Percentiles rank a stretch among this genome's conserved stretches.
These are phyloP conservation scores for Penicillium sp. DNA, from an alignment of 2,329 filamentous ascomycete species.

Conservation along the genomic window DNA sequence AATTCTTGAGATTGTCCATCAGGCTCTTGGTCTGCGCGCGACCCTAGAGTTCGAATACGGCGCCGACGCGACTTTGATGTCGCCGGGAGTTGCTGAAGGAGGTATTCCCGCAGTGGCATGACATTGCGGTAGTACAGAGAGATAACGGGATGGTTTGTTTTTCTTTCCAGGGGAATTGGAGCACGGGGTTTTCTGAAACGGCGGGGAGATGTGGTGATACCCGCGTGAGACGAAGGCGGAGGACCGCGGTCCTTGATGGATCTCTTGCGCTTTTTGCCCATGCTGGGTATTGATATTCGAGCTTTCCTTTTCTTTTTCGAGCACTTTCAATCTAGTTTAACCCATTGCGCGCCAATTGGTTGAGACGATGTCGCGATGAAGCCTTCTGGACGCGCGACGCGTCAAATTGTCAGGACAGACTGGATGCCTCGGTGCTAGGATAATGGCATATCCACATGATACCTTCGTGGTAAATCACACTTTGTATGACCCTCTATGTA, in stretches of 20 bases:
- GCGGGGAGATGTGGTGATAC: constrained; percentile 23
- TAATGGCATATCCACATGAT: background rate
- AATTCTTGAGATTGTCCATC: constrained; percentile 34
- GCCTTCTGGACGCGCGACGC: constrained; percentile 5
- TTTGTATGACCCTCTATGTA: background rate
- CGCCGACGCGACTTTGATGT: constrained; percentile 57
- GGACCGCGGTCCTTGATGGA: constrained; percentile 25
- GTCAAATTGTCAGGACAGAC: background rate
- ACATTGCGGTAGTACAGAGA: constrained; percentile 64
- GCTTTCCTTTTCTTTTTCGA: background rate
- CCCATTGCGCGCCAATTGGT: background rate
- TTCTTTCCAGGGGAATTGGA: constrained; percentile 11
- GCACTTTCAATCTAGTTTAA: background rate
- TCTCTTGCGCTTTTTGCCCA: constrained; percentile 46
- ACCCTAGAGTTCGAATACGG: constrained; percentile 38
- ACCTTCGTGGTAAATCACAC: background rate
- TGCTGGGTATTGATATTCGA: constrained; percentile 16
- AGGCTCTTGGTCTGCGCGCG: constrained; percentile 3
- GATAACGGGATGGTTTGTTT: constrained; percentile 58
- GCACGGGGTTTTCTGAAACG: constrained; percentile 17
- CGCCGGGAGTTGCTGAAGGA: constrained; percentile 62
- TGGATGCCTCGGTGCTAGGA: background rate
- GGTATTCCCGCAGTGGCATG: constrained; percentile 65
- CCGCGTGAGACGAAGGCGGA: constrained; percentile 22
- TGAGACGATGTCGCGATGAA: background rate